Evolutionary conservation across 176 grass and related monocot genomes (phyloP), one percentile per base, ranked within the genome.

Genomic region (Zoysia japonica): DNA sequence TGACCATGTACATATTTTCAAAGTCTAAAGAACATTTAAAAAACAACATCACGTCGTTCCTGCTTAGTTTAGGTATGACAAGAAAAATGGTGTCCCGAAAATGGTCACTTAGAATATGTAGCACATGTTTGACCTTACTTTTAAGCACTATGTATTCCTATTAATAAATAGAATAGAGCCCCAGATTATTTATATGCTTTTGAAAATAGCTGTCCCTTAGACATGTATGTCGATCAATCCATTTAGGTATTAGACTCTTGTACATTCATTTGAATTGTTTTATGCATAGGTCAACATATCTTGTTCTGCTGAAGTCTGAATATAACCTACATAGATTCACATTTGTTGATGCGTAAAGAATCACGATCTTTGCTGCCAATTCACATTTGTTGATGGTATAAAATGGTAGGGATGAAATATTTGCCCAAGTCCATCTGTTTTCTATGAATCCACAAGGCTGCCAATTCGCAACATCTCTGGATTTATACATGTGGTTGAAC

Each of bases 11-110:
- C 85, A 82, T 88, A 74, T 15, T 43, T 48, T 19, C 43, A 70
- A 79, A 79, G 84, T 87, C 66, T 78, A 87, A 83, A 79, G 47
- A 88, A 67, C 59, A 76, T 77, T 87, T 77, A 43, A 74, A 66
- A 49, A 71, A 74, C 43, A 72, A 71, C 56, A 81, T 81, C 62
- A 84, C 69, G 73, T 49, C 57, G 75, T 75, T 75, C 36, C 50
- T 69, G 3, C 56, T 70, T 12, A 62, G 28, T 79, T 61, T 65
- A 55, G 52, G 66, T 53, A 55, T 48, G 77, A 69, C 83, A 56
- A 74, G 51, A 28, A 73, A 82, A 86, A 48, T 56, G 54, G 35
- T 62, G 16, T 5, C 7, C 64, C 35, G 2, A 75, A 57, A 52
- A 78, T 72, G 54, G 53, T 57, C 66, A 60, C 62, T 45, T 79